Base-by-base conservation (phyloP, 2,329 filamentous ascomycete genomes). In the Sporothrix sp. region DNA sequence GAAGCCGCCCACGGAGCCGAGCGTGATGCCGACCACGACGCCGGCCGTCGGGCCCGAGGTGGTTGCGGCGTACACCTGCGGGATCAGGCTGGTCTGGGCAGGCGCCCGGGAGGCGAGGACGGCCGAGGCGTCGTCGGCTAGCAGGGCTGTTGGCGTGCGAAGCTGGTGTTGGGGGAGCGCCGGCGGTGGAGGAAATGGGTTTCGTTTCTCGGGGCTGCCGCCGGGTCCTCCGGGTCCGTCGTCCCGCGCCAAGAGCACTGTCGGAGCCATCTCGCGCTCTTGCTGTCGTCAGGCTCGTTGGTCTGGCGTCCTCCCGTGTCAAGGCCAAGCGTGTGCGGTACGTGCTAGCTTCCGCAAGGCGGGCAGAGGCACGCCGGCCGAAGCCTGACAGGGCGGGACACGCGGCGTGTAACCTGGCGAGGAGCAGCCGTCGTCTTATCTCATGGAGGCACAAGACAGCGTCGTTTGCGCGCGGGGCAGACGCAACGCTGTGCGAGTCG, bases 1-100 rank as follows among this genome's bases (percentile, higher is more conserved):
- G 43, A 68, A 68, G 11, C 61, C 66, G 76, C 14, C 81, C 69
- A 59, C 70, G 21, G 67, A 66, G 37, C 66, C 66, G 20, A 68
- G 60, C 7, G 59, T 61, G 55, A 75, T 64, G 62, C 63, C 62
- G 60, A 65, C 63, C 8, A 72, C 64, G 13, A 68, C 60, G 42
- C 70, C 69, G 1, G 64, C 55, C 38, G 54, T 53, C 1, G 60
- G 64, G 3, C 60, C 56, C 3, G 51, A 50, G 39, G 56, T 16
- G 18, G 62, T 56, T n/a, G 52, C 33, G 25, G 58, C 61, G 57
- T 68, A 68, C 27, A 53, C 51, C 35, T 59, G 56, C 2, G 65
- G 64, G 27, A 66, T 58, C 5, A 62, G 62, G 20, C 58, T 53
- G 3, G 62, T 60, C 21, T 51, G 28, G 28, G 42, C 52, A 18